These are phyloP conservation scores for Aurifilum marmelostoma DNA, from an alignment of 2,329 filamentous ascomycete species.

Conservation along the genomic window DNA sequence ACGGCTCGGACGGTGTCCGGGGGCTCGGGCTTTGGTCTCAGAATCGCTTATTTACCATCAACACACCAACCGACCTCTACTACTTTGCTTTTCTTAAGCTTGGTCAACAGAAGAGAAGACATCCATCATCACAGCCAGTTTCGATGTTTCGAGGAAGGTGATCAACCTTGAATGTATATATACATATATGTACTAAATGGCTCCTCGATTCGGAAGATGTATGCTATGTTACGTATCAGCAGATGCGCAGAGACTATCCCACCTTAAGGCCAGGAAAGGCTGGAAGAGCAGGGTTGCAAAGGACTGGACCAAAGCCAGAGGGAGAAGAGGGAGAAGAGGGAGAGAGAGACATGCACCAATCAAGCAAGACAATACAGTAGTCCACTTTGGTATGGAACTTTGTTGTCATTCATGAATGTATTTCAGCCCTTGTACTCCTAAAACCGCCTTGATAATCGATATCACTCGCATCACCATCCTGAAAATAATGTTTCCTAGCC, in stretches of 20 bases:
- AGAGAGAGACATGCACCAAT: not conserved
- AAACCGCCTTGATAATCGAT: not conserved
- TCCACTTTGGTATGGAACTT: not conserved
- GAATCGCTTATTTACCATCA: not conserved
- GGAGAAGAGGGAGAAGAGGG: not conserved
- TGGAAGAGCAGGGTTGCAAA: not conserved
- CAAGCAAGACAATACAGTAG: not conserved
- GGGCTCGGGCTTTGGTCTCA: not conserved
- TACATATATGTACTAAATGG: too few relatives aligned
- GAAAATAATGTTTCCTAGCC: conserved; percentile 3
- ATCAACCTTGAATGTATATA: not conserved
- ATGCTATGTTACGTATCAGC: not conserved
- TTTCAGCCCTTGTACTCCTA: conserved; percentile 10
- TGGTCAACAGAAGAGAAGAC: not conserved
- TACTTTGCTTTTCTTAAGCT: not conserved
- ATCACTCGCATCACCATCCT: not conserved
- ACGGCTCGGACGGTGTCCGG: not conserved
- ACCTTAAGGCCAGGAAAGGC: not conserved
- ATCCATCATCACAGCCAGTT: not conserved
- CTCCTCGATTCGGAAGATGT: too few relatives aligned
- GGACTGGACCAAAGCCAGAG: not conserved
- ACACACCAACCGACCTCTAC: not conserved
- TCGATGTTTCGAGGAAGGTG: not conserved
- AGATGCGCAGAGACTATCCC: not conserved
- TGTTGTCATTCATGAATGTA: not conserved